Percentiles rank a stretch among this genome's conserved stretches.
Conservation (phyloP, 2,329 filamentous ascomycete genomes). For the Fusarium hostae region DNA sequence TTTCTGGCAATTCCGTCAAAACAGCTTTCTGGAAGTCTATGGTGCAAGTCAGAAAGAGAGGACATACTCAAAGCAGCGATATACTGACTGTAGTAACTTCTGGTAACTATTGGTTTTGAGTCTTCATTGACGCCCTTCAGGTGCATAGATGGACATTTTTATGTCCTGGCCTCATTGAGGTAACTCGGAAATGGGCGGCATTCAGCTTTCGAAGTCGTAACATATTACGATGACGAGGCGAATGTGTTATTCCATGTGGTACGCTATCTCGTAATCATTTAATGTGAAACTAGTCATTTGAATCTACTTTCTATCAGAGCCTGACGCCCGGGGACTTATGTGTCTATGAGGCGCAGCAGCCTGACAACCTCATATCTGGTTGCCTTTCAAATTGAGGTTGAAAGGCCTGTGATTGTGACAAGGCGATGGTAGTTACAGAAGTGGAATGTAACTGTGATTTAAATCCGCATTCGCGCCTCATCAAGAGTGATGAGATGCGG, state of each 20-base stretch:
- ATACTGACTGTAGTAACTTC: not conserved
- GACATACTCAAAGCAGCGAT: not conserved
- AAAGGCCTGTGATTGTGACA: conserved; percentile 4
- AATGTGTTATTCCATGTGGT: not conserved
- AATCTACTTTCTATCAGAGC: not conserved
- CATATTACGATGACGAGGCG: conserved; percentile 5
- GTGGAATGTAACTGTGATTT: conserved; percentile 19
- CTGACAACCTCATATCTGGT: not conserved
- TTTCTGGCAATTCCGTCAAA: conserved; percentile 1
- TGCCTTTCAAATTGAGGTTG: conserved; percentile 20
- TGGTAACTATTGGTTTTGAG: not conserved
- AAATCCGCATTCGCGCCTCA: not conserved
- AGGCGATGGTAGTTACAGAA: not conserved
- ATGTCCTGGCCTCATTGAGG: not conserved
- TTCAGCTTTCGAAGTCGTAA: not conserved
- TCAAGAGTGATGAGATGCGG: conserved; percentile 1
- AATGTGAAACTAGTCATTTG: not conserved
- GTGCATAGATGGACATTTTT: conserved; percentile 21
- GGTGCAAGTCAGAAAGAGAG: not conserved
- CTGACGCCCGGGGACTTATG: conserved; percentile 24
- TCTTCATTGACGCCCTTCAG: not conserved
- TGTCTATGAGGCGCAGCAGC: conserved; percentile 22
- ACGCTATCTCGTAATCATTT: not conserved
- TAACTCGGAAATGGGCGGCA: not conserved
- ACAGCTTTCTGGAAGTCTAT: not conserved